A percentile compares a stretch with the other conserved stretches of the same genome.
Evolutionary conservation across 2,329 filamentous ascomycete genomes (phyloP).

Genomic region (Microdochium bolleyi): DNA sequence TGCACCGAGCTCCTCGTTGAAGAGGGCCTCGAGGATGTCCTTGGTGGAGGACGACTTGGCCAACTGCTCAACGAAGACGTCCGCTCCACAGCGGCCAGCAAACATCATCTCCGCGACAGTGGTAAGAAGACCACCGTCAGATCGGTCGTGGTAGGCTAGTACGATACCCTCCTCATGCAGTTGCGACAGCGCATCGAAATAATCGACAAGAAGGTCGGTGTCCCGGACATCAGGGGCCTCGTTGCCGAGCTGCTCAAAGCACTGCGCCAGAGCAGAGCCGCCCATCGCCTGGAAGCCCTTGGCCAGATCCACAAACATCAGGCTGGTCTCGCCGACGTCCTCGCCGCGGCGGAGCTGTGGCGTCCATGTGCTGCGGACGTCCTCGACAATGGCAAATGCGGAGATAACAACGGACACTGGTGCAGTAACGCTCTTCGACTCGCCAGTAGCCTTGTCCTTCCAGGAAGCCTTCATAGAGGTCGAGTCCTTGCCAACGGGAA

Average conservation of each 20-base stretch:
- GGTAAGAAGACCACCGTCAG: constrained; percentile 86
- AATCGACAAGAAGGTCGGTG: constrained; percentile 74
- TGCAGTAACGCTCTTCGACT: constrained; percentile 79
- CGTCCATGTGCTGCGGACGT: constrained; percentile 86
- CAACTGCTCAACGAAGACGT: constrained; percentile 74
- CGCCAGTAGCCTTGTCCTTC: constrained; percentile 60
- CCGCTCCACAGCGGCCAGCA: constrained; percentile 81
- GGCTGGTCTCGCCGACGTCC: constrained; percentile 79
- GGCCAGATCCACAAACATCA: constrained; percentile 88
- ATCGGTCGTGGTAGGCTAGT: constrained; percentile 89
- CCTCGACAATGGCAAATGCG: constrained; percentile 76
- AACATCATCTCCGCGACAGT: constrained; percentile 98
- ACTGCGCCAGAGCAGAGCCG: constrained; percentile 85
- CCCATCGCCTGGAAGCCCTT: constrained; percentile 74
- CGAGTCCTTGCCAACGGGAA: constrained; percentile 96
- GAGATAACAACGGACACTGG: constrained; percentile 88
- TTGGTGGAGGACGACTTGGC: constrained; percentile 53
- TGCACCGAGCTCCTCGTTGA: constrained; percentile 93
- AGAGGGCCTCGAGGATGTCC: constrained; percentile 68
- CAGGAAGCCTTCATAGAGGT: constrained; percentile 99
- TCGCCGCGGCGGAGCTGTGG: constrained; percentile 76
- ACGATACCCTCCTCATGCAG: constrained; percentile 54
- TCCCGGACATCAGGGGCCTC: constrained; percentile 82
- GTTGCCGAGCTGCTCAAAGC: constrained; percentile 77
- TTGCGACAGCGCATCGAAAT: constrained; percentile 75